Evolutionary conservation across 2,329 filamentous ascomycete genomes (phyloP).

Genomic region (Cadophora gregata): DNA sequence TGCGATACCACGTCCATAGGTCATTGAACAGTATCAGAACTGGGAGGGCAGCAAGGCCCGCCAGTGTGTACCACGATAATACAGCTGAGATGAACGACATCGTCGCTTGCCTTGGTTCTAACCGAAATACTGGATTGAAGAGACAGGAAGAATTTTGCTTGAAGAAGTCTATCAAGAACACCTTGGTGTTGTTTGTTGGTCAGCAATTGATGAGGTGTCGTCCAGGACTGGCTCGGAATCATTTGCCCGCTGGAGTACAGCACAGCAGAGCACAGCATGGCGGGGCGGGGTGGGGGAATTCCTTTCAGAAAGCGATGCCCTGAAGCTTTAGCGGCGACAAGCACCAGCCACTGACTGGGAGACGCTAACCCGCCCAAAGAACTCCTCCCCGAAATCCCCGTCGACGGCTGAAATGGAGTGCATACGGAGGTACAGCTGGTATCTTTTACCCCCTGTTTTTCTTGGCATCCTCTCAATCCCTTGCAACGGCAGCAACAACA

Average conservation of each 20-base stretch:
- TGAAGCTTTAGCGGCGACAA: background rate
- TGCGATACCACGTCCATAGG: constrained; percentile 45
- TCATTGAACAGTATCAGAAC: constrained; percentile 43
- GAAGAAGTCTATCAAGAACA: background rate
- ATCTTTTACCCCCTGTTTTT: too few species aligned
- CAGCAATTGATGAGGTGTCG: background rate
- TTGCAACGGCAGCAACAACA: too few species aligned
- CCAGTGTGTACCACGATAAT: constrained; percentile 32
- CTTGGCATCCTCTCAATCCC: too few species aligned
- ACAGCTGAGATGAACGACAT: constrained; percentile 29
- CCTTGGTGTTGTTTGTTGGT: background rate
- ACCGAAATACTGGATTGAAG: background rate
- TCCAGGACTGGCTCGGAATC: background rate
- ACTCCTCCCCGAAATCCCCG: constrained; percentile 5
- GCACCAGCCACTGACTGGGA: background rate
- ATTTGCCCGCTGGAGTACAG: background rate
- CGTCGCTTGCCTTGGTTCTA: background rate
- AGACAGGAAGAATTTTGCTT: background rate
- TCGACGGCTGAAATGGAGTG: background rate
- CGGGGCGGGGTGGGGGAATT: background rate
- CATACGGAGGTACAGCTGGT: too few species aligned
- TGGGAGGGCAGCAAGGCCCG: constrained; percentile 35
- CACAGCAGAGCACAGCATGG: too few species aligned
- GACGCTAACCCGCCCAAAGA: background rate
- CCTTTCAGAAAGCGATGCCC: background rate